Base-by-base conservation (phyloP, 805 yeast species). In the Millerago galiae region DNA sequence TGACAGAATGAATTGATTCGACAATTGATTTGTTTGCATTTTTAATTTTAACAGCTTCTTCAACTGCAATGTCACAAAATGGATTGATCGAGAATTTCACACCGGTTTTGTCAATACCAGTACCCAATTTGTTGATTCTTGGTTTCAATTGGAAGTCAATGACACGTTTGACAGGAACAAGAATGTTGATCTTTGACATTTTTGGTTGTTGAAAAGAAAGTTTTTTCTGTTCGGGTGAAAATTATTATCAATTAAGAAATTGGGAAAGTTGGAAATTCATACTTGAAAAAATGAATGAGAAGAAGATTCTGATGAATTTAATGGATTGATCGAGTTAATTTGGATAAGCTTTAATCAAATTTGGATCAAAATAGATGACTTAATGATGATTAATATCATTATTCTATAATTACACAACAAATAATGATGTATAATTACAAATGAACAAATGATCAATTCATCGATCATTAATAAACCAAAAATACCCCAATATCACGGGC, bases 51-150 rank as follows among this genome's bases (percentile, higher is more conserved):
- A 90, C 69, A 1, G 98, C 95, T 63, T 93, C 99, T 66, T 93
- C 99, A 41, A 93, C 78, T 8, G 99, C 99, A 60, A 93, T 93
- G 66, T 93, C 99, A 67, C 95, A 93, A 65, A 93, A 93, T 43
- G 99, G 99, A 62, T 93, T 93, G 63, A 91, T 87, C 58, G 88
- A 77, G 71, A 83, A 89, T 67, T 91, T 91, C 52, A 87, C 86
- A 44, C 96, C 97, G 49, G 83, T 77, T 42, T 91, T 79, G 53
- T 89, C 96, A 17, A 66, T 57, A 6, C 93, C 95, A 10, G 88
- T 82, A 38, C 79, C 79, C 12, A 95, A 69, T 63, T 86, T 81
- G 71, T 89, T 89, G 64, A 91, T 82, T 56, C 97, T 75, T 37
- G 99, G 99, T 65, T 84, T 85, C 55, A 90, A 75, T 13, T 96